Conservation (phyloP, 2,329 filamentous ascomycete genomes). For the Phyllachora maydis region DNA sequence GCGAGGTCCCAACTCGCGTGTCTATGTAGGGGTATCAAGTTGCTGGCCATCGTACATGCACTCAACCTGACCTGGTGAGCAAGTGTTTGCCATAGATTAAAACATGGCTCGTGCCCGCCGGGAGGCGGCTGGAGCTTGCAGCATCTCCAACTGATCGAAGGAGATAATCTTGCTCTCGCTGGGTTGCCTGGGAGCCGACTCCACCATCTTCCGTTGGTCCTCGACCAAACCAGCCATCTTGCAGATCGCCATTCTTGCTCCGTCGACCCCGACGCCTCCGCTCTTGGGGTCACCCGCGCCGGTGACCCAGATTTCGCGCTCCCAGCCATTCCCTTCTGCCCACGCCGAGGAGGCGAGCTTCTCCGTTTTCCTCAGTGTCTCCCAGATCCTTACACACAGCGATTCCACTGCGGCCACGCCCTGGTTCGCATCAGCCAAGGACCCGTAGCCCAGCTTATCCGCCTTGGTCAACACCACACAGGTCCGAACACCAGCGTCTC, state of each 20-base stretch:
- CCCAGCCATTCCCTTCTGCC: conserved; percentile 10
- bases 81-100: no score
- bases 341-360: conserved; percentile 5
- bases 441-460: conserved; percentile 19
- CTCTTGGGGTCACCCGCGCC: conserved; percentile 12
- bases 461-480: conserved; percentile 34
- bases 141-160: conserved; percentile 12
- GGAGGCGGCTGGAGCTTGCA: conserved; percentile 1
- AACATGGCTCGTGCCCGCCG: no score
- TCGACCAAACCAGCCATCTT: conserved; percentile 12
- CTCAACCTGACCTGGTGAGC: no score
- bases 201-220: conserved; percentile 5
- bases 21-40: no score
- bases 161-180: conserved; percentile 8
- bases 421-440: no score
- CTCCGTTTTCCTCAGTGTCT: conserved; percentile 4
- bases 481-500: conserved; percentile 20
- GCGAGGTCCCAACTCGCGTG: no score
- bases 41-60: no score
- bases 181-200: no score
- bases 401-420: no score
- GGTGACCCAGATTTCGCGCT: conserved; percentile 12
- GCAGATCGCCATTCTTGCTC: conserved; percentile 12
- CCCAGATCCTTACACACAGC: conserved; percentile 12
- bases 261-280: conserved; percentile 11